Percentiles rank a stretch among this genome's conserved stretches.
Evolutionary conservation across 169 alveolate genomes (phyloP).

Genomic region (Cryptosporidium bovis): DNA sequence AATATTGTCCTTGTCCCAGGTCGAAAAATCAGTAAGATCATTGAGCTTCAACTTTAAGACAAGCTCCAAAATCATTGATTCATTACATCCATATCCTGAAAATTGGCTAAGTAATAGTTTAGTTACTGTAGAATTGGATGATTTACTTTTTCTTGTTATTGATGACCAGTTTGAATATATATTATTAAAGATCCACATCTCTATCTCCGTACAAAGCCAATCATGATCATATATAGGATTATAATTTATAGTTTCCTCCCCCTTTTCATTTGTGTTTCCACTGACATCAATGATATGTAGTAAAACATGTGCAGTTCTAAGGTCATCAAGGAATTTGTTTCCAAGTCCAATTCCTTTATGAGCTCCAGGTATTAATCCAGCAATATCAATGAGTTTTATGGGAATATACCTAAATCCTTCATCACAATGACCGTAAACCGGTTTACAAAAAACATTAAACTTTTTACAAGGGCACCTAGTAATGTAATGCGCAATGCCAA

Average conservation of each 20-base stretch:
- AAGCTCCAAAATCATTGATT: conserved; percentile 63
- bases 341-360: conserved; percentile 80
- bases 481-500: conserved; percentile 77
- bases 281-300: conserved; percentile 80
- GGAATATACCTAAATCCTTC: conserved; percentile 77
- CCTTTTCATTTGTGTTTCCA: conserved; percentile 85
- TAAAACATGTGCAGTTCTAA: conserved; percentile 79
- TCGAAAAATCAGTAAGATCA: conserved; percentile 75
- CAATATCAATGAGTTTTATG: conserved; percentile 78
- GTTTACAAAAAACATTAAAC: conserved; percentile 74
- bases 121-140: conserved; percentile 73
- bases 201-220: conserved; percentile 82
- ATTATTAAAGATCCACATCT: conserved; percentile 84
- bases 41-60: conserved; percentile 73
- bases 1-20: conserved; percentile 76
- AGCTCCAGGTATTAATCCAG: conserved; percentile 82
- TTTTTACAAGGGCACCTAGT: conserved; percentile 80
- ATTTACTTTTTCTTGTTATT: conserved; percentile 77
- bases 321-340: conserved; percentile 79
- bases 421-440: conserved; percentile 78
- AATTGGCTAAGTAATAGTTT: conserved; percentile 76
- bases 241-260: conserved; percentile 81
- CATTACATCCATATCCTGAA: conserved; percentile 80
- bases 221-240: conserved; percentile 83
- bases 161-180: conserved; percentile 80